These are phyloP conservation scores for Pichia sp. DNA, from an alignment of 1,139 yeast genomes.

Conservation along the genomic window DNA sequence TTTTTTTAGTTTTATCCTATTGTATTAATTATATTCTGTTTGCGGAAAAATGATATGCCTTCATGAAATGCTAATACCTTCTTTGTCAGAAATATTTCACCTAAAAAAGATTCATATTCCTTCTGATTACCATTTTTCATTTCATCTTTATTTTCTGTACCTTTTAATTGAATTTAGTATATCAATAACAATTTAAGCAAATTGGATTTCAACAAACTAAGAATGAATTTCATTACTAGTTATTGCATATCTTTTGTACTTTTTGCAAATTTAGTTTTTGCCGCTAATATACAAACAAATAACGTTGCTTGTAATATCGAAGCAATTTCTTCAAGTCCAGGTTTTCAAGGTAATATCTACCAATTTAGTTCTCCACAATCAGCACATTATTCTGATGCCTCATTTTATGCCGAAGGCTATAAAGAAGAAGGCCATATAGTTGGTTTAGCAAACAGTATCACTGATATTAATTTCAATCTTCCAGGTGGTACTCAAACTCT, in stretches of 20 bases:
- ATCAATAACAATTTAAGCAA: too few species aligned
- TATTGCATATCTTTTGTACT: not conserved
- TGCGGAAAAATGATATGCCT: too few species aligned
- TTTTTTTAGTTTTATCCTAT: too few species aligned
- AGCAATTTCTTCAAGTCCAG: conserved; percentile 4
- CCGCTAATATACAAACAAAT: not conserved
- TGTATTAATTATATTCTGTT: too few species aligned
- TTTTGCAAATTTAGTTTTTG: not conserved
- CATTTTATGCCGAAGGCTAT: too few species aligned
- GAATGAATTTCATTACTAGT: not conserved
- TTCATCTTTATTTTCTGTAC: not conserved
- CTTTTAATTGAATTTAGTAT: too few species aligned
- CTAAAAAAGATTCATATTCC: too few species aligned
- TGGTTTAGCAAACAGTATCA: conserved; percentile 2
- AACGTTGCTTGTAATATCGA: conserved; percentile 7
- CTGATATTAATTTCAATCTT: conserved; percentile 4
- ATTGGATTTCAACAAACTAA: not conserved
- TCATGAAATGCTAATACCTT: too few species aligned
- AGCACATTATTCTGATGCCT: too few species aligned
- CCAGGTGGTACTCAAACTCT: conserved; percentile 1
- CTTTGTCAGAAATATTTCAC: too few species aligned
- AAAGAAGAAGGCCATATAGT: not conserved
- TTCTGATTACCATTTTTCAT: too few species aligned
- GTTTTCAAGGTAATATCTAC: conserved; percentile 6
- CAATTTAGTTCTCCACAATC: not conserved